Percentiles rank a stretch among this genome's conserved stretches.
These are phyloP conservation scores for Fagus sylvatica DNA, from an alignment of 306 rosid genomes.

Conservation along the genomic window DNA sequence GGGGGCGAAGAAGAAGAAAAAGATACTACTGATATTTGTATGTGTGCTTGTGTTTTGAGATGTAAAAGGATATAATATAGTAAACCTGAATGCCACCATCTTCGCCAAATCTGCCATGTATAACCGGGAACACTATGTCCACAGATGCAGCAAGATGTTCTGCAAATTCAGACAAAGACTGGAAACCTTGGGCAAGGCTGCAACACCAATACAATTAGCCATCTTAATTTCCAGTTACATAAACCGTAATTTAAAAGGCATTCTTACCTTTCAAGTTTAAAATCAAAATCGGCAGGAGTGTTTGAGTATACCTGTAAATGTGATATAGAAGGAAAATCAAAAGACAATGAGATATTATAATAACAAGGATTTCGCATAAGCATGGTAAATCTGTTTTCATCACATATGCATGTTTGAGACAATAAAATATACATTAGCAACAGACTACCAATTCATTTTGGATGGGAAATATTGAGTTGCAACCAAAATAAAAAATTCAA, in stretches of 20 bases:
- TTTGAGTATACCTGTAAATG: slow-evolving; percentile 77
- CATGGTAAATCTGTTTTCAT: slow-evolving; percentile 16
- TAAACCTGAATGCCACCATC: slow-evolving; percentile 94
- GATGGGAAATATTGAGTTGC: background rate
- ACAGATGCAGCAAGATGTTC: slow-evolving; percentile 76
- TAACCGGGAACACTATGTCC: slow-evolving; percentile 91
- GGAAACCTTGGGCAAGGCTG: slow-evolving; percentile 91
- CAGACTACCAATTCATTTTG: background rate
- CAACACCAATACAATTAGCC: slow-evolving; percentile 32
- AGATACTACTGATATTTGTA: slow-evolving; percentile 3
- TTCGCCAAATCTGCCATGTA: slow-evolving; percentile 94
- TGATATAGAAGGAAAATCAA: background rate
- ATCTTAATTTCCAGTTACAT: slow-evolving; percentile 16
- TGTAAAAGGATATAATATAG: slow-evolving; percentile 14
- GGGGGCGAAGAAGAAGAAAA: too few relatives aligned
- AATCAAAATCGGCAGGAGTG: slow-evolving; percentile 97
- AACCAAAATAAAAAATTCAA: background rate
- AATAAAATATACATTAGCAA: background rate
- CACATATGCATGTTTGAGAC: background rate
- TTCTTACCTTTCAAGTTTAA: slow-evolving; percentile 80
- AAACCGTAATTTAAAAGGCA: slow-evolving; percentile 12
- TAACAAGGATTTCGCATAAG: background rate
- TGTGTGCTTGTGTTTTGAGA: background rate
- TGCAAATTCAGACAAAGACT: slow-evolving; percentile 66
- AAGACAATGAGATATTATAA: too few relatives aligned